Base-by-base conservation (phyloP, 768 basidiomycete species). In the Pisolithus orientalis region DNA sequence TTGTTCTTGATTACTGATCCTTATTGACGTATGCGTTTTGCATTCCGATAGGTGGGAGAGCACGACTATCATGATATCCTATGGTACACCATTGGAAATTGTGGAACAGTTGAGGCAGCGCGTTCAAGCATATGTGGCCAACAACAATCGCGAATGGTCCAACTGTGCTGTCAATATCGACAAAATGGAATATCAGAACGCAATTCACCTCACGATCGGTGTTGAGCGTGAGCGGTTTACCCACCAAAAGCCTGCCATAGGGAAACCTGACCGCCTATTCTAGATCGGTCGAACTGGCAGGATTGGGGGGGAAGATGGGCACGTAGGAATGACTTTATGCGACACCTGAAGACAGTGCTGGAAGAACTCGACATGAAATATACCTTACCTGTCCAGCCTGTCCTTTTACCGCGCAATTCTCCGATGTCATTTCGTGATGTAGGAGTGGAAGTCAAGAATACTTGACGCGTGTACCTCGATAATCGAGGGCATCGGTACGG, bases 231-330 rank as follows among this genome's bases (percentile, higher is more conserved):
- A 66, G 83, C 75, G 21, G 44, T 34, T 17, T 6, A 1, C 39
- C 44, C 10, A 44, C 37, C 46, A 34, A 14, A 28, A 31, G 21
- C n/a, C 29, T 48, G 28, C 10, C 5, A 5, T 29, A 29, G 34
- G 6, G 27, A 27, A 24, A 31, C 27, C 55, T 52, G 21, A 57
- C 52, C 25, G 39, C 13, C 52, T 25, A 32, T 37, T 46, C 44
- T 52, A 86, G 85, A 90, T 67, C 82, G 85, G 49, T 77, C 83
- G 37, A 89, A 88, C 62, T 91, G 88, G 89, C 89, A 90, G 62
- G 87, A 90, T 62, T 91, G 88, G 88, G 87, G 85, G 45, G 89
- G 80, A 17, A 75, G 87, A 52, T 89, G 85, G 87, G 73, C 71
- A 7, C 82, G 87, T 44, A 82, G 88, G 56, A 90, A 80, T 10